A percentile compares a stretch with the other conserved stretches of the same genome.
These are phyloP conservation scores for Exophiala xenobiotica DNA, from an alignment of 2,329 filamentous ascomycete species.

Conservation along the genomic window DNA sequence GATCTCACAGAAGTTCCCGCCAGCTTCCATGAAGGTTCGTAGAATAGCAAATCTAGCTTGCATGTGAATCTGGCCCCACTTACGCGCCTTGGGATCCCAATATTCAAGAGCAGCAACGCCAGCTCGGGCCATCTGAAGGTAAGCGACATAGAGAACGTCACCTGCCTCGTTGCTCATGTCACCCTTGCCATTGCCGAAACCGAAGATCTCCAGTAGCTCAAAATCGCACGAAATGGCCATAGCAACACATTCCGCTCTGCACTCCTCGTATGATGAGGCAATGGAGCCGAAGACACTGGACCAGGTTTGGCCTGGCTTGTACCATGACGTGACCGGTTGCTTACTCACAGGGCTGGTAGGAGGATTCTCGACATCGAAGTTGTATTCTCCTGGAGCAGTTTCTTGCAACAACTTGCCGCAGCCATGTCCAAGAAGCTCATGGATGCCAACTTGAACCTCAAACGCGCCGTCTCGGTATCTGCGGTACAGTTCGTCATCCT, in stretches of 20 bases:
- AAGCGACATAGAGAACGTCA: conserved; percentile 82
- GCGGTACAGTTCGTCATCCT: conserved; percentile 74
- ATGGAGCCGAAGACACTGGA: conserved; percentile 85
- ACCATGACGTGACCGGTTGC: conserved; percentile 80
- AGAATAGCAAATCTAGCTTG: conserved; percentile 89
- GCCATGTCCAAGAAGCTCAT: conserved; percentile 85
- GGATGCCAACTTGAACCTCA: conserved; percentile 92
- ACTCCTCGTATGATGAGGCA: conserved; percentile 89
- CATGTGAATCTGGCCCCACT: conserved; percentile 92
- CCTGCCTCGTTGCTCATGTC: conserved; percentile 68
- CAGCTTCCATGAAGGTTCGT: conserved; percentile 72
- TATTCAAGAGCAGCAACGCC: conserved; percentile 85
- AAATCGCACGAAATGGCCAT: conserved; percentile 92
- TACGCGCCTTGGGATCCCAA: conserved; percentile 87
- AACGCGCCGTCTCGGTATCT: conserved; percentile 85
- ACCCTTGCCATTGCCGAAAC: conserved; percentile 70
- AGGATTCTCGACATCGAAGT: conserved; percentile 81
- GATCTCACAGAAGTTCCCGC: conserved; percentile 82
- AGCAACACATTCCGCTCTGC: conserved; percentile 87
- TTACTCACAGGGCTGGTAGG: conserved; percentile 76
- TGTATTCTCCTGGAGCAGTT: conserved; percentile 75
- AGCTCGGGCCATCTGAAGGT: conserved; percentile 92
- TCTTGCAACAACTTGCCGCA: conserved; percentile 94
- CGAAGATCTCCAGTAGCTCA: conserved; percentile 83
- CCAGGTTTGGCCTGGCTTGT: conserved; percentile 95